Base-by-base conservation (phyloP, 2,329 filamentous ascomycete genomes). In the Fusarium bactridioides region DNA sequence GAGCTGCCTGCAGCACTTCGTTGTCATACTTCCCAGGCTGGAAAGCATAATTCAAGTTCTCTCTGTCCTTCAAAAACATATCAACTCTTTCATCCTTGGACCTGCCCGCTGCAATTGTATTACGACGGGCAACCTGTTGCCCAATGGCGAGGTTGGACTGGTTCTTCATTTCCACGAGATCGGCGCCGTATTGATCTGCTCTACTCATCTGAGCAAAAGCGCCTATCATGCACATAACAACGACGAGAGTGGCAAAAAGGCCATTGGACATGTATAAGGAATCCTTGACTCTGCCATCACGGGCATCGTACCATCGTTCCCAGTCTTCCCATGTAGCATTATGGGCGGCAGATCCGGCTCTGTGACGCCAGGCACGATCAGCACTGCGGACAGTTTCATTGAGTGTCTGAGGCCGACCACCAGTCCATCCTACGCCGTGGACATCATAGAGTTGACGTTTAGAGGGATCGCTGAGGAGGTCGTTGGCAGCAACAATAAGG, bases 281-380 rank as follows among this genome's bases (percentile, higher is more conserved):
- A 70, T 86, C 82, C 72, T 82, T 83, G 71, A 80, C 80, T 77
- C 77, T 78, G 74, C 85, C 84, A 54, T 85, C 80, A 78, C 85
- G 79, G 80, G 86, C 80, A 38, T 89, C 85, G 75, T 93, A 88
- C 91, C 92, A 97, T 48, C 87, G 87, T 83, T 97, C 94, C 95
- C 95, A 98, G 80, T 99, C 96, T 80, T 99, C 96, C 96, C 96
- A 99, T 0, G 96, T 98, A 2, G 94, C 96, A 80, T 98, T 98
- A 75, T 83, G 82, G 56, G 86, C 86, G 18, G 88, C 80, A 61
- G 82, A 87, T 29, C 84, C 84, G 1, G 85, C 83, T 38, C 79
- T 79, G 19, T 83, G 76, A 40, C 87, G 84, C 88, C 88, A 91
- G 9, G 81, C 78, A 29, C 78, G 80, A 69, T 89, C 84, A 21